phyloP scores from a whole-genome alignment of 108 stramenopile species.

The Fragilaria radians region DNA sequence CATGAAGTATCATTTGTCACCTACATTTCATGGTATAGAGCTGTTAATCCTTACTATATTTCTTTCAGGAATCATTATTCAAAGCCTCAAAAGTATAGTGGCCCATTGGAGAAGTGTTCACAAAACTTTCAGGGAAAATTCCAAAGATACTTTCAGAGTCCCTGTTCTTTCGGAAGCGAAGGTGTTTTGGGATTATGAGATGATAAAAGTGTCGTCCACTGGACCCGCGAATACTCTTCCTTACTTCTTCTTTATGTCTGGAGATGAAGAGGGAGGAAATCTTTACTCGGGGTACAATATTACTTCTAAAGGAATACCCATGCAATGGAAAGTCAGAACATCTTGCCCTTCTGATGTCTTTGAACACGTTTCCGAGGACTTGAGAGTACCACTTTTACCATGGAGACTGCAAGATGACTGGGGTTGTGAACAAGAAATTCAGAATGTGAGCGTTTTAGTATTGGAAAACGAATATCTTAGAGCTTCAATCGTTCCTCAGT shows the following conservation, averaged over 20 bases:
- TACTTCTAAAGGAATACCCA: not conserved
- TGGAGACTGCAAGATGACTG: slow-evolving; percentile 1
- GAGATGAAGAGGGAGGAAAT: not conserved
- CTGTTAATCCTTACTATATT: no score
- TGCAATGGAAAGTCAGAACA: not conserved
- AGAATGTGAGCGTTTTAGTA: not conserved
- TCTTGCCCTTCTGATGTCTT: not conserved
- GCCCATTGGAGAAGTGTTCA: no score
- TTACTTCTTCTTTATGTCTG: not conserved
- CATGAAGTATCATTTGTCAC: no score
- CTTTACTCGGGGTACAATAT: not conserved
- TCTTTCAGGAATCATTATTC: no score
- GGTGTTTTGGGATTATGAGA: not conserved
- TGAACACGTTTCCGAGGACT: not conserved
- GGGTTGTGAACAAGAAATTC: not conserved
- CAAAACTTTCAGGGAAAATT: no score
- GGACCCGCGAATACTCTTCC: not conserved
- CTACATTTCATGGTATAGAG: no score
- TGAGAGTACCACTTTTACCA: not conserved
- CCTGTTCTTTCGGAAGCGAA: no score
- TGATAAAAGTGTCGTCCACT: not conserved
- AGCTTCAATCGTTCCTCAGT: not conserved
- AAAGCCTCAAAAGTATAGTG: no score
- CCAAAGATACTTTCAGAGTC: no score
- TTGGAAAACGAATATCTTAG: not conserved